Base-by-base conservation (phyloP, 805 yeast genomes). In the Cyberlindnera euphorbiiphila region DNA sequence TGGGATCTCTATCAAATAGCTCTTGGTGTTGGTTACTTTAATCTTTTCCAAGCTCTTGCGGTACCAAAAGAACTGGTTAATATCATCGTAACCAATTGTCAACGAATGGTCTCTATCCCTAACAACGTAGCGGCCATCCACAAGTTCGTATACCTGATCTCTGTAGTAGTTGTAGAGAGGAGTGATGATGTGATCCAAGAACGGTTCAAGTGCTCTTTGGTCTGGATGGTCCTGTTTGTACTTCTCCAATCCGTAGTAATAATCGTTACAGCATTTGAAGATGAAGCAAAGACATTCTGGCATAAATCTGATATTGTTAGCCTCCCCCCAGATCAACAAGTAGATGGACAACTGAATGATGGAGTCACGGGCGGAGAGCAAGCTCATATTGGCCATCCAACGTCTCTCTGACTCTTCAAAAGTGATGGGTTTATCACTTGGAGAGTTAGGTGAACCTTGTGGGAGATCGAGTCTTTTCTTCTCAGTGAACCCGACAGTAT, bases 241-340 rank as follows among this genome's bases (percentile, higher is more conserved):
- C 14, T 33, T 49, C 36, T 67, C 69, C 12, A 72, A 55, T 0
- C 80, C 69, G 46, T 72, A 74, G 48, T 71, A 81, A 47, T 71
- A 71, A 51, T 83, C 89, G 32, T 74, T 72, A 34, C 94, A 86
- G 49, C 94, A 81, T 52, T 86, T 85, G 65, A 80, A 86, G 18
- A 87, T 74, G 49, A 88, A 87, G 44, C 94, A 85, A 16, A 87
- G 56, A 50, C 95, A 85, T 54, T 87, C 96, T 0, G 96, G 96
- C 78, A 87, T 80, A 51, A 84, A 87, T 45, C 96, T 68, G 3
- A 87, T 56, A 49, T 85, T 88, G 53, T 84, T 85, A 0, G 95
- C 87, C 56, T 87, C 96, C 1, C 95, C 94, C 96, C 96, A 87
- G 45, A 85, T 74, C 38, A 85, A 57, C 10, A 87, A 65, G 52